phyloP scores from a whole-genome alignment of 352 stramenopile genomes.

The Phytophthora chlamydospora region DNA sequence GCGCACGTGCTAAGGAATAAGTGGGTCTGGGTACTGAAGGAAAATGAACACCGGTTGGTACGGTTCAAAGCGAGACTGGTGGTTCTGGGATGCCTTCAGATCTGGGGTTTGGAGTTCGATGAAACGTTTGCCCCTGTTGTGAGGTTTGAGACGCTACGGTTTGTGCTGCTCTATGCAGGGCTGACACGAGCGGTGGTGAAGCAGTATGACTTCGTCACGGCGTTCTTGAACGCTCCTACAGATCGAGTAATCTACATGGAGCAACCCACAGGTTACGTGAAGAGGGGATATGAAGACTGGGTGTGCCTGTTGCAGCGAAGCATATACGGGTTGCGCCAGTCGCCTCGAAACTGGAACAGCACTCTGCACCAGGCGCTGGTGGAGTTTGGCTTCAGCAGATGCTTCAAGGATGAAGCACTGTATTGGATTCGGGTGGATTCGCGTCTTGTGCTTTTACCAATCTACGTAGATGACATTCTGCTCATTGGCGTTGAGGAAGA shows the following conservation, averaged over 20 bases:
- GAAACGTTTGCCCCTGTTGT: constrained; percentile 9
- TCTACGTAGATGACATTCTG: too few species aligned
- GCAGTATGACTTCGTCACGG: constrained; percentile 21
- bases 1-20: constrained; percentile 13
- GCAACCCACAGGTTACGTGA: constrained; percentile 1
- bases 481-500: too few species aligned
- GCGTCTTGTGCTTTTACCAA: too few species aligned
- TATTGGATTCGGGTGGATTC: too few species aligned
- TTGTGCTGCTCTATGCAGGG: neutral
- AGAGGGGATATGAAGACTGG: neutral
- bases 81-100: constrained; percentile 10
- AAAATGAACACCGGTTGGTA: constrained; percentile 5
- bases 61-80: constrained; percentile 11
- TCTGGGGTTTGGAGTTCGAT: constrained; percentile 9
- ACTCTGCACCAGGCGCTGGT: too few species aligned
- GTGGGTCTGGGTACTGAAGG: constrained; percentile 14
- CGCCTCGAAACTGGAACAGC: too few species aligned
- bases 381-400: too few species aligned
- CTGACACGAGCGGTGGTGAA: constrained; percentile 1
- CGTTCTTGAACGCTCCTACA: constrained; percentile 7
- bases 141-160: constrained; percentile 4
- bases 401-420: too few species aligned
- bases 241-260: constrained; percentile 1
- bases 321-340: constrained; percentile 4
- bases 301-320: constrained; percentile 5